These are phyloP conservation scores for Stachybotrys echinatus DNA, from an alignment of 2,329 filamentous ascomycete genomes.

Conservation along the genomic window DNA sequence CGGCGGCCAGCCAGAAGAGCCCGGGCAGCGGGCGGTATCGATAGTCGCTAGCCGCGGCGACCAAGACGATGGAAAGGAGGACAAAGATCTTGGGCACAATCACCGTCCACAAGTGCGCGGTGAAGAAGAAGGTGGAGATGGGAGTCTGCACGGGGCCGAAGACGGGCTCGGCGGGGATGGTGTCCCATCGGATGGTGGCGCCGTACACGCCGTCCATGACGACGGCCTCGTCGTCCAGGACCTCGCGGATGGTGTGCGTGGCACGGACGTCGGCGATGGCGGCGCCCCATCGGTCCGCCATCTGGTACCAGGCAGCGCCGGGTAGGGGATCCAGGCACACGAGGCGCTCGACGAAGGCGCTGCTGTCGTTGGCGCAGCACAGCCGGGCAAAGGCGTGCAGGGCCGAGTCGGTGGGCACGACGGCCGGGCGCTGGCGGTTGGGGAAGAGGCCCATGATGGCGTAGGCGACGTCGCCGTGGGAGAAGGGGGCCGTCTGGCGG, in stretches of 20 bases:
- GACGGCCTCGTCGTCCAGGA: slow-evolving; percentile 34
- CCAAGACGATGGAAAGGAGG: background rate
- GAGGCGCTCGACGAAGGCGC: slow-evolving; percentile 37
- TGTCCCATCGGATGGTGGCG: slow-evolving; percentile 37
- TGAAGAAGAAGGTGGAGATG: background rate
- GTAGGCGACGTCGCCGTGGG: slow-evolving; percentile 35
- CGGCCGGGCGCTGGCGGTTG: slow-evolving; percentile 29
- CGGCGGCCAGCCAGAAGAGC: background rate
- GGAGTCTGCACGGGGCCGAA: background rate
- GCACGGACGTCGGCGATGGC: slow-evolving; percentile 42
- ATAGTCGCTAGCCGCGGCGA: background rate
- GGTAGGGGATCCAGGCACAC: slow-evolving; percentile 32
- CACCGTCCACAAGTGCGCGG: background rate
- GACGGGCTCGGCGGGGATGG: slow-evolving; percentile 1
- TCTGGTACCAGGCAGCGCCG: slow-evolving; percentile 30
- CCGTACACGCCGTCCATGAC: slow-evolving; percentile 25
- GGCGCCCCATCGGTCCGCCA: slow-evolving; percentile 31
- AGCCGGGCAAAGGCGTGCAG: slow-evolving; percentile 43
- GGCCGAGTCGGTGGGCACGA: slow-evolving; percentile 30
- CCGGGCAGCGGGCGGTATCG: background rate
- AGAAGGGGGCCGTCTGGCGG: slow-evolving; percentile 28
- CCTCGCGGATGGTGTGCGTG: slow-evolving; percentile 30
- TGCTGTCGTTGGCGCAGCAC: slow-evolving; percentile 38
- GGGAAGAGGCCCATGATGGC: slow-evolving; percentile 37
- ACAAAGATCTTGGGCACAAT: background rate